Evolutionary conservation across 495 filamentous ascomycete species (phyloP).

Genomic region (Peziza echinospora): DNA sequence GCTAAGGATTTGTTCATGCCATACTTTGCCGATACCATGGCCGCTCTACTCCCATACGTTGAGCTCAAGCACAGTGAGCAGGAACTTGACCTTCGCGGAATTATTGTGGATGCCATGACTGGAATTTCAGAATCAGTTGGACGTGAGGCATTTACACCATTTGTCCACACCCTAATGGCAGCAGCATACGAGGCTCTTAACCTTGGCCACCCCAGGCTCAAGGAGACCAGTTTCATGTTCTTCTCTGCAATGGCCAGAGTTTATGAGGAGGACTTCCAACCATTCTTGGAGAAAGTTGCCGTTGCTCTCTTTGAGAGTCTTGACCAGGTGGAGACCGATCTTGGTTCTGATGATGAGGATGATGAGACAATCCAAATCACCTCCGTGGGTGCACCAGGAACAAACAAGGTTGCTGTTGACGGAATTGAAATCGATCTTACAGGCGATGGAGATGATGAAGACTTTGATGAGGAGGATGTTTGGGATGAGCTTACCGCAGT

Average conservation of each 20-base stretch:
- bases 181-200: constrained; percentile 81
- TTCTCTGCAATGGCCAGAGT: constrained; percentile 90
- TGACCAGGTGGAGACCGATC: constrained; percentile 70
- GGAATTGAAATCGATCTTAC: constrained; percentile 36
- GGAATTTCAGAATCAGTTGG: constrained; percentile 81
- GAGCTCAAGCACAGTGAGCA: constrained; percentile 71
- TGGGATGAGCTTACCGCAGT: constrained; percentile 38
- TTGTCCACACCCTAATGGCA: constrained; percentile 69
- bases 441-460: constrained; percentile 47
- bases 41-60: constrained; percentile 60
- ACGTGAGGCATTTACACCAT: constrained; percentile 64
- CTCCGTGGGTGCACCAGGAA: constrained; percentile 43
- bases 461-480: constrained; percentile 31
- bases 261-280: constrained; percentile 71
- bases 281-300: constrained; percentile 68
- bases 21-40: constrained; percentile 77
- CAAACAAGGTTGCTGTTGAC: constrained; percentile 30
- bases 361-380: constrained; percentile 62
- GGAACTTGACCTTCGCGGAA: constrained; percentile 71
- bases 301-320: constrained; percentile 67
- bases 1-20: constrained; percentile 65
- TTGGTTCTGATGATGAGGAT: constrained; percentile 57
- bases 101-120: constrained; percentile 76
- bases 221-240: constrained; percentile 89
- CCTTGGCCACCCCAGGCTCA: constrained; percentile 69